Base-by-base conservation (phyloP, 75 land plant species). In the Picea sitchensis region DNA sequence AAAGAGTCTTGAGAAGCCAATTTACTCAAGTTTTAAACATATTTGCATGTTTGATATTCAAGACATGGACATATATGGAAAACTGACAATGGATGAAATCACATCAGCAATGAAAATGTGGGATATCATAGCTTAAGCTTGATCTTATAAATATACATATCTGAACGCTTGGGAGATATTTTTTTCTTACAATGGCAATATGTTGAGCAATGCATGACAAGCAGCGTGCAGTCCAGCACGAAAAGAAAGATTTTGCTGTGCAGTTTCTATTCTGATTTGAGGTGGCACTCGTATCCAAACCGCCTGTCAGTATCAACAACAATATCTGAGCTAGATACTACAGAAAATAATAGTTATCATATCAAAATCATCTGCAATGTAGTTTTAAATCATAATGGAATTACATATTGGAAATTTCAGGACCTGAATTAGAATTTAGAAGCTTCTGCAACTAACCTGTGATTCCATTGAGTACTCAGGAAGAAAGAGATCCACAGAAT, bases 201-300 rank as follows among this genome's bases (percentile, higher is more conserved):
- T 88, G 83, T 93, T 90, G 12, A 95, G 85, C 84, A 98, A 87
- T 71, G 98, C 96, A 87, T 98, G 99, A 72, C 81, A 89, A 78
- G 99, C 98, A 73, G 96, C 98, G 87, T 98, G 99, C 79, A 89
- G 80, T 58, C 98, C 99, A 36, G 89, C 93, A 56, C 93, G 94
- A 77, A 93, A 93, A 36, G 86, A 81, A 60, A 87, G 88, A 1
- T 74, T 67, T 61, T 73, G 38, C 26, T 61, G 64, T 84, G 90
- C 93, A 62, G 92, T 87, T 9, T 81, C 88, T 75, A 47, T 76
- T 80, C 89, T 91, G 41, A 93, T 75, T 64, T 84, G 78, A 67
- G 88, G 86, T 1, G 98, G 93, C 77, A 98, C 92, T 60, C 94
- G 84, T 73, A 92, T 87, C 99, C 99, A 98, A 68, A 90, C 98